phyloP scores from a whole-genome alignment of 441 rosid genomes.

The Populus tomentosa region DNA sequence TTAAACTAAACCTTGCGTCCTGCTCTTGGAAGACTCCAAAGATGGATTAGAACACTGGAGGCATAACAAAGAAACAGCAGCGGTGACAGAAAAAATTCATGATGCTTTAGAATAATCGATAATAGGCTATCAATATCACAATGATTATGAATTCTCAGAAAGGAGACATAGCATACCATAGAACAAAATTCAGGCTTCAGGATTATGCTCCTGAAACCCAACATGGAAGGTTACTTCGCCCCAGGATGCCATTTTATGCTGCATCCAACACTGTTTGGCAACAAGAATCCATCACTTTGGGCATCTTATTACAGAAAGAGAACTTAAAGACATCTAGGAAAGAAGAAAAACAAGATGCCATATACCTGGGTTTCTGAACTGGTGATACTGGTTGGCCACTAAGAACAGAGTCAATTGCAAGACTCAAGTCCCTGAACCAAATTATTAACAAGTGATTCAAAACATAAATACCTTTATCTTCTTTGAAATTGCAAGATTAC shows the following conservation, averaged over 20 bases:
- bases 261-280: constrained; percentile 68
- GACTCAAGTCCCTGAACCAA: constrained; percentile 54
- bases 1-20: neutral
- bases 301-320: constrained; percentile 11
- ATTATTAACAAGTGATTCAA: constrained; percentile 1
- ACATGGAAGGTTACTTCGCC: neutral
- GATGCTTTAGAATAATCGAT: neutral
- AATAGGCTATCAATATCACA: neutral
- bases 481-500: too few species aligned
- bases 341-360: neutral
- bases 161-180: constrained; percentile 9
- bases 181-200: constrained; percentile 1
- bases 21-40: neutral
- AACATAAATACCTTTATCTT: too few species aligned
- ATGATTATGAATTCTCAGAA: neutral
- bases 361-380: constrained; percentile 75
- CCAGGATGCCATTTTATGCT: constrained; percentile 94
- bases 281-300: constrained; percentile 11
- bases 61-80: neutral
- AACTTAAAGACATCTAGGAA: constrained; percentile 3
- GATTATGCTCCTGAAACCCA: constrained; percentile 1
- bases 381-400: constrained; percentile 68
- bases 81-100: neutral
- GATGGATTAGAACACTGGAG: constrained; percentile 1
- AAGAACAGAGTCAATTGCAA: constrained; percentile 67